Percentiles rank a stretch among this genome's conserved stretches.
Conservation (phyloP, 495 filamentous ascomycete genomes). For the Penicillium ochrochloron region DNA sequence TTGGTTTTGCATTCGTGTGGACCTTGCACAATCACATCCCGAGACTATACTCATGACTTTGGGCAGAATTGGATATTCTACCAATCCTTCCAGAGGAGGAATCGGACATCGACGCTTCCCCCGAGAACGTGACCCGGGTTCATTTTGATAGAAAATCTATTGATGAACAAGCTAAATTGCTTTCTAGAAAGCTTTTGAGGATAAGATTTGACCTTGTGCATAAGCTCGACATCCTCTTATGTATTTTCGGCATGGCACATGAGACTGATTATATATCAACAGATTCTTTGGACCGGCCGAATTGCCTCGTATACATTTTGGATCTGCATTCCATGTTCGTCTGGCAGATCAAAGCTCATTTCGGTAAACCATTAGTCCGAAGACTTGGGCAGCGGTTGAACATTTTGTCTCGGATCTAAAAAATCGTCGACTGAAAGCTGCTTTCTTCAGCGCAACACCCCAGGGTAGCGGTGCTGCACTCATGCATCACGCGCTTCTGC, state of each 20-base stretch:
- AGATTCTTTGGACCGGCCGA: constrained; percentile 2
- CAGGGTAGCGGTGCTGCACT: background rate
- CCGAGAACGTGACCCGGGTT: background rate
- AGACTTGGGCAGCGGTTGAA: background rate
- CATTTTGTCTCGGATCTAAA: background rate
- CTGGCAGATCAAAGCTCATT: constrained; percentile 1
- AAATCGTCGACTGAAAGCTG: background rate
- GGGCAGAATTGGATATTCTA: background rate
- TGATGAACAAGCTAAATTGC: background rate
- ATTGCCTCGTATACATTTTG: background rate
- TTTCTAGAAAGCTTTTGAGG: background rate
- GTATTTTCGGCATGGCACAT: background rate
- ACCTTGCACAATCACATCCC: background rate
- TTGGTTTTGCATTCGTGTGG: background rate
- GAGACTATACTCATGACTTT: background rate
- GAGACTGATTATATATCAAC: background rate
- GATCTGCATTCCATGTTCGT: background rate
- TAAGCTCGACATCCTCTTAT: background rate
- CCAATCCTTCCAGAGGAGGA: background rate
- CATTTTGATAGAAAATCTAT: background rate
- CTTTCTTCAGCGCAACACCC: background rate
- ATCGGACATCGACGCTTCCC: background rate
- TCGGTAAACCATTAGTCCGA: background rate
- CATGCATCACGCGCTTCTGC: background rate
- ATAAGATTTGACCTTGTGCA: background rate